Percentiles rank a stretch among this genome's conserved stretches.
phyloP scores from a whole-genome alignment of 768 basidiomycete species.

The Tulasnella sp. region DNA sequence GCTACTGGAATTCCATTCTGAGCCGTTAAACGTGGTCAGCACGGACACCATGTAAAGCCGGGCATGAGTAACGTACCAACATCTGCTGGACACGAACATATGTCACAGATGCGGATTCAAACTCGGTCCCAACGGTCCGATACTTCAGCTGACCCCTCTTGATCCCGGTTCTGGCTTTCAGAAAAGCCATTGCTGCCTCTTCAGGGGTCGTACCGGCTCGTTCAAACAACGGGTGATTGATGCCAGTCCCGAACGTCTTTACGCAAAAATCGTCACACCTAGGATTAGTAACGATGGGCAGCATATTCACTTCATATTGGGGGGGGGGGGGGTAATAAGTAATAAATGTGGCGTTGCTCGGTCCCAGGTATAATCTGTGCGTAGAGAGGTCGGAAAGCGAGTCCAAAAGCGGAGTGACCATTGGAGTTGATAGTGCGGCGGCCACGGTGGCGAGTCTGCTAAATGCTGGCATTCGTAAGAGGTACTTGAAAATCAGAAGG shows the following conservation, averaged over 20 bases:
- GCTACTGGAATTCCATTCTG: slow-evolving; percentile 29
- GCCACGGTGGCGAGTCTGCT: not conserved
- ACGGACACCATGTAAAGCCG: too few species aligned
- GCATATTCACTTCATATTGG: not conserved
- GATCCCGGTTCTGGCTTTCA: not conserved
- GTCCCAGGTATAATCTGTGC: not conserved
- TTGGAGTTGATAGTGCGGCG: not conserved
- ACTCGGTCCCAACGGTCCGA: not conserved
- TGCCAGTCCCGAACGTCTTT: too few species aligned
- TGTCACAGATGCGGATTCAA: not conserved
- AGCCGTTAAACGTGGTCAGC: not conserved
- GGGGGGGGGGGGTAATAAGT: not conserved
- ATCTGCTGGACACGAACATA: not conserved
- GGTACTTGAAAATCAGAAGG: too few species aligned
- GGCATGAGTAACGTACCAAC: not conserved
- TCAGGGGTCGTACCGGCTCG: not conserved
- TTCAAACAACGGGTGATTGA: not conserved
- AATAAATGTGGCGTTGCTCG: not conserved
- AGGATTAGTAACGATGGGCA: not conserved
- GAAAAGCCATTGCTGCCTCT: not conserved
- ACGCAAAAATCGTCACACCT: not conserved
- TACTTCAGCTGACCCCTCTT: not conserved
- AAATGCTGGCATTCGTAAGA: not conserved
- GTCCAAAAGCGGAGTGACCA: not conserved
- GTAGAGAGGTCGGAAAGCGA: not conserved